phyloP scores from a whole-genome alignment of 192 early-diverging fungal genomes.

The Backusella australiensis region DNA sequence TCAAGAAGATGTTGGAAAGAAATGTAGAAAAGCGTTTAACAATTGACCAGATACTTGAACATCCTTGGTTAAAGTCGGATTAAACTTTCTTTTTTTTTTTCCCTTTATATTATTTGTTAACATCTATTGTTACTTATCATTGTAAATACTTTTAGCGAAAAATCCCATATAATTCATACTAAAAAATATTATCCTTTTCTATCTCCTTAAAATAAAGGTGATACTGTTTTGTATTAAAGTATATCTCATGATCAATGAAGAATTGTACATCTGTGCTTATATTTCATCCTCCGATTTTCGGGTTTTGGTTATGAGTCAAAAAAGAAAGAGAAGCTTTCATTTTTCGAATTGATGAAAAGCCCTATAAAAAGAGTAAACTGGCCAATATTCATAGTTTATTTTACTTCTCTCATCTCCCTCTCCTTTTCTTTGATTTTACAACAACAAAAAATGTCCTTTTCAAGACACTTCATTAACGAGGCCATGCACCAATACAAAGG shows the following conservation, averaged over 20 bases:
- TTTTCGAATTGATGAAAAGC: not conserved
- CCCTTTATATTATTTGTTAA: not conserved
- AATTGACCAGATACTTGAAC: constrained; percentile 70
- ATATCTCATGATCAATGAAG: no score
- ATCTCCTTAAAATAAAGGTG: not conserved
- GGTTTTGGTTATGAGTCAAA: not conserved
- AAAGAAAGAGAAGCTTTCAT: not conserved
- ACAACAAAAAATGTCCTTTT: not conserved
- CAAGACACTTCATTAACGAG: not conserved
- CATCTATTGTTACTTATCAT: not conserved
- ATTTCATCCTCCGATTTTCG: not conserved
- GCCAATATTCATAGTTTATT: not conserved
- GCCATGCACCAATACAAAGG: not conserved
- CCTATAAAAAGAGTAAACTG: not conserved
- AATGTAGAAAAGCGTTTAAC: constrained; percentile 69
- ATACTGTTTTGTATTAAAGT: no score
- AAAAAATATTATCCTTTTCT: not conserved
- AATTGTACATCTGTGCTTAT: not conserved
- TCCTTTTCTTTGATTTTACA: not conserved
- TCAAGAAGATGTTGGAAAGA: constrained; percentile 71
- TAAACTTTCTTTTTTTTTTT: not conserved
- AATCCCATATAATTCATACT: not conserved
- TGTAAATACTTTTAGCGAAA: not conserved
- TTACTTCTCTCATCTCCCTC: not conserved
- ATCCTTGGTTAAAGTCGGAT: constrained; percentile 63